Percentiles rank a stretch among this genome's conserved stretches.
Evolutionary conservation across 768 basidiomycete species (phyloP).

Genomic region (Russula ochroleuca): DNA sequence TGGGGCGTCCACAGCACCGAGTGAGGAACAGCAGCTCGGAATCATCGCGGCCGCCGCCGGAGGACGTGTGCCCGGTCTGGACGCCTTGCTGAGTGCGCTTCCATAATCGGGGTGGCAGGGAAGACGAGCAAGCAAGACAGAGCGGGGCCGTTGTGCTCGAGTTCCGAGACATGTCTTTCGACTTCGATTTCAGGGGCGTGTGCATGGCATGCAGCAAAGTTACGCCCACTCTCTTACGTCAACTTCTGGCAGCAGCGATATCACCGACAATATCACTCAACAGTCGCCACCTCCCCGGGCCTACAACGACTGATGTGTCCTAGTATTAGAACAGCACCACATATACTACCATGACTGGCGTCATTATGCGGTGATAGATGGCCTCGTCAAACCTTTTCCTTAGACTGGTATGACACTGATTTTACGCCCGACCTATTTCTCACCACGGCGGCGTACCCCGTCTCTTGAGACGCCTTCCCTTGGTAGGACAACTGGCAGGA

Average conservation of each 20-base stretch:
- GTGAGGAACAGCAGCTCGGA: constrained; percentile 44
- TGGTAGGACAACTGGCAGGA: too few relatives aligned
- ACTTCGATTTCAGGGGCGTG: neutral
- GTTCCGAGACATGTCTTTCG: constrained; percentile 3
- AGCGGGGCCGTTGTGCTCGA: constrained; percentile 31
- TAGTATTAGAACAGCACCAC: neutral
- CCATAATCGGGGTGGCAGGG: constrained; percentile 42
- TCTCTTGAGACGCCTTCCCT: too few relatives aligned
- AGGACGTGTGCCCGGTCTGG: neutral
- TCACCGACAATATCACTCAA: neutral
- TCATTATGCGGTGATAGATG: neutral
- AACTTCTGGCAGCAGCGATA: neutral
- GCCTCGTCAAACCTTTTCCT: neutral
- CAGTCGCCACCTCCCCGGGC: neutral
- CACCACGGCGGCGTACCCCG: too few relatives aligned
- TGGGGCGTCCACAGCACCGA: constrained; percentile 58
- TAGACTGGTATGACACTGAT: neutral
- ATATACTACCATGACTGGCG: neutral
- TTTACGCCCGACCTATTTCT: too few relatives aligned
- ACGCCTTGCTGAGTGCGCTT: neutral
- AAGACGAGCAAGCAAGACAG: constrained; percentile 61
- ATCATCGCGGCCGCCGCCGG: neutral
- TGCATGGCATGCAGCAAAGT: too few relatives aligned
- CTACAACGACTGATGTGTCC: neutral
- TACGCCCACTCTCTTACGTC: too few relatives aligned